These are phyloP conservation scores for Russula earlei DNA, from an alignment of 768 basidiomycete species.

Conservation along the genomic window DNA sequence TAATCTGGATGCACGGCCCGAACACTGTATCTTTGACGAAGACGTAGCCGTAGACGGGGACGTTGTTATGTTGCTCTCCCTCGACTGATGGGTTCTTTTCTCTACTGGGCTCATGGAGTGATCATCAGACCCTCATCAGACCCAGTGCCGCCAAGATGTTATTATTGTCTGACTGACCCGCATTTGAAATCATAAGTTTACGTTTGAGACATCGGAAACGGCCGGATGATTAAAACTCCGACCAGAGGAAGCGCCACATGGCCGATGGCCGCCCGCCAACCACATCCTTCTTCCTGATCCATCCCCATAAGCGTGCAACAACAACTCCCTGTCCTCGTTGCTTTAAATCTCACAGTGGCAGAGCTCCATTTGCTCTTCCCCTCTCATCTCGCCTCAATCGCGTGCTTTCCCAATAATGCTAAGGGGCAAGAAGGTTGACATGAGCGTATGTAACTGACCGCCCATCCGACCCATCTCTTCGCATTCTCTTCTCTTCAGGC, in stretches of 20 bases:
- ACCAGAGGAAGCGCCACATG: background rate
- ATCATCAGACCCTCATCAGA: background rate
- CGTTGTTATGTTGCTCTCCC: background rate
- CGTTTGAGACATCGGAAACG: background rate
- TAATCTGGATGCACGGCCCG: background rate
- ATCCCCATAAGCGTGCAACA: background rate
- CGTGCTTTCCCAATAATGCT: conserved; percentile 40
- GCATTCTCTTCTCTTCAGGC: background rate
- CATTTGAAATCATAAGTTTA: background rate
- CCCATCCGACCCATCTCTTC: conserved; percentile 13
- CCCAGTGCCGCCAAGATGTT: too few species aligned
- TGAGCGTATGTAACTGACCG: conserved; percentile 54
- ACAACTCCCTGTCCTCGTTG: background rate
- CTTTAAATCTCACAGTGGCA: conserved; percentile 10
- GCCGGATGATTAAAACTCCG: conserved; percentile 6
- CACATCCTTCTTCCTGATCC: conserved; percentile 1
- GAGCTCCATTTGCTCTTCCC: conserved; percentile 21
- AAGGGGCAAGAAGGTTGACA: conserved; percentile 87
- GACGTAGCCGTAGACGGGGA: conserved; percentile 3
- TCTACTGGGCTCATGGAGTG: background rate
- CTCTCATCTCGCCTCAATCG: conserved; percentile 10
- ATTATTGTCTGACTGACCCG: background rate
- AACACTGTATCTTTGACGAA: conserved; percentile 1
- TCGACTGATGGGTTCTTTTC: conserved; percentile 2
- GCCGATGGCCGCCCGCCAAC: background rate